Base-by-base conservation (phyloP, 2,329 filamentous ascomycete species). In the Aureobasidium sp. region DNA sequence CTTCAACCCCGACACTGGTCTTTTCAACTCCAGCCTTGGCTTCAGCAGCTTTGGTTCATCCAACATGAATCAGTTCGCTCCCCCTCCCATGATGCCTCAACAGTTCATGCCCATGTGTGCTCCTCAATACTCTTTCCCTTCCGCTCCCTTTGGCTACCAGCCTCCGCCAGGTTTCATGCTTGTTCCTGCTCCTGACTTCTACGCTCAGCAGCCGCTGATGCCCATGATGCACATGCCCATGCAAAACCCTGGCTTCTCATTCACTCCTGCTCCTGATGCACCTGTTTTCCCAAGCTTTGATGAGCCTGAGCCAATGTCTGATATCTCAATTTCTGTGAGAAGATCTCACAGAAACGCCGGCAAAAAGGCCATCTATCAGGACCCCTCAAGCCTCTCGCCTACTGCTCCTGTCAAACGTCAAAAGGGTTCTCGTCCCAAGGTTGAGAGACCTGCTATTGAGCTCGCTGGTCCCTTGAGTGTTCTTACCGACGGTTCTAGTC, bases 91-190 rank as follows among this genome's bases (percentile, higher is more conserved):
- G 19, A 51, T 51, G 15, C 19, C 31, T 29, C 37, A 31, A 11
- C 37, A 21, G 6, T 21, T n/a, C 17, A 55, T 55, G 37, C 37
- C 51, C 13, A 15, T 21, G 37, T 40, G 25, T 13, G 5, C 47
- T 38, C 19, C 33, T 27, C 35, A 55, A 15, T 33, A 43, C 37
- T 5, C 25, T 4, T 25, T 15, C 31, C 19, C 47, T 13, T 11
- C 10, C 3, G 4, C 27, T 33, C n/a, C 46, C 4, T 43, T 42
- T 17, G 33, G 31, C 6, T 55, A 33, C 17, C 35, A 42, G 11
- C 35, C 50, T 27, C 51, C 51, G 43, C 51, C 51, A 31, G 51
- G 51, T 29, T 55, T 17, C 19, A 55, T 55, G 51, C 23, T 55
- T 8, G 35, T 42, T 33, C 51, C 51, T 31, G 37, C 13, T n/a